Evolutionary conservation across 2,329 filamentous ascomycete species (phyloP).

Genomic region (Diaporthe ilicicola): DNA sequence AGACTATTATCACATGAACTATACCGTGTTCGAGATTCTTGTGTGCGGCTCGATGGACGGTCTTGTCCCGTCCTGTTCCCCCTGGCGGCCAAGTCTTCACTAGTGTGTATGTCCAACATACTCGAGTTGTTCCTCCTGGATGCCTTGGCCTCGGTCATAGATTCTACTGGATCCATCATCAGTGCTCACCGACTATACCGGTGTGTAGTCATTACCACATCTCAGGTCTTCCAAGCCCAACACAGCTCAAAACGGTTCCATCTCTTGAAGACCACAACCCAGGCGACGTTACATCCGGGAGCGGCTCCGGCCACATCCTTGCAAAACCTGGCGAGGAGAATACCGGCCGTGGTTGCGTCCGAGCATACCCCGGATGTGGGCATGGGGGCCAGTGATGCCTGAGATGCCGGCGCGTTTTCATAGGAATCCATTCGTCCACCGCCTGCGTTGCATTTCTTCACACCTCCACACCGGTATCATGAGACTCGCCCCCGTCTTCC

Average conservation of each 20-base stretch:
- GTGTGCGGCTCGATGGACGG: no score
- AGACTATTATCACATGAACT: background rate
- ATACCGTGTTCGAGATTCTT: background rate
- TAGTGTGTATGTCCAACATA: background rate
- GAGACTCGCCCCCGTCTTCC: background rate
- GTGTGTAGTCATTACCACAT: background rate
- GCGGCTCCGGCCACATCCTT: background rate
- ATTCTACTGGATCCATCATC: background rate
- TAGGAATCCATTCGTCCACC: background rate
- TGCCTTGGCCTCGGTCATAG: constrained; percentile 8
- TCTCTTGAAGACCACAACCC: background rate
- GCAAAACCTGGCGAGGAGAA: background rate
- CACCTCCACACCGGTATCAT: background rate
- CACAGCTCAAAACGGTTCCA: background rate
- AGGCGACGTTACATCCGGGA: background rate
- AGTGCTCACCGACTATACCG: background rate
- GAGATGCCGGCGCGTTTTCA: background rate
- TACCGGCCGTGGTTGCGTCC: constrained; percentile 10
- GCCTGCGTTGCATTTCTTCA: background rate
- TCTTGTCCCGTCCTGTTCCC: background rate
- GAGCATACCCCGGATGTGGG: constrained; percentile 1
- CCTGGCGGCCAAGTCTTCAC: background rate
- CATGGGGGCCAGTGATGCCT: background rate
- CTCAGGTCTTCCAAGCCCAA: background rate
- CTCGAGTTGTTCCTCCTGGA: background rate